Conservation (phyloP, 306 rosid species). For the Coriaria nepalensis region DNA sequence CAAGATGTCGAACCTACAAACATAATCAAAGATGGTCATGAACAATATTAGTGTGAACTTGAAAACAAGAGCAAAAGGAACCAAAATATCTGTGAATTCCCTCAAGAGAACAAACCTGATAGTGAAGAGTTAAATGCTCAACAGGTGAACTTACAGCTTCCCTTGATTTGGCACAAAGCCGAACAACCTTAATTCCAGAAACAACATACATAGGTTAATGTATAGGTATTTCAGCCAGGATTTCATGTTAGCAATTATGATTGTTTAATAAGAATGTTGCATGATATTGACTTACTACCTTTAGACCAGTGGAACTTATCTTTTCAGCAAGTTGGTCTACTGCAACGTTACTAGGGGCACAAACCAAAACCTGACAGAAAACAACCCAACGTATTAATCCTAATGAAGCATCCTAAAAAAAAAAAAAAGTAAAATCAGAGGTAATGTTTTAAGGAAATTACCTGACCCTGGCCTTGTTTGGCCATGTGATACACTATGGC, state of each 20-base stretch:
- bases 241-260: not conserved
- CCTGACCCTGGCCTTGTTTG: slow-evolving; percentile 99
- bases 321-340: slow-evolving; percentile 97
- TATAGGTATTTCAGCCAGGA: not conserved
- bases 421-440: not conserved
- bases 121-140: slow-evolving; percentile 96
- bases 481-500: slow-evolving; percentile 99
- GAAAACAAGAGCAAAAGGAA: not conserved
- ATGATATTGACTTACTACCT: slow-evolving; percentile 38
- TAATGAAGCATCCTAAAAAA: not conserved
- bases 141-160: slow-evolving; percentile 99
- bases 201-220: not conserved
- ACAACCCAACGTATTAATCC: not conserved
- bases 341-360: slow-evolving; percentile 98
- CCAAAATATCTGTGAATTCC: not conserved
- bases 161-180: slow-evolving; percentile 95
- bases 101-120: slow-evolving; percentile 52
- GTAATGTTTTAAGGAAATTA: slow-evolving; percentile 6
- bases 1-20: slow-evolving; percentile 91
- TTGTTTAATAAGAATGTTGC: not conserved
- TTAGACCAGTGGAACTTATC: slow-evolving; percentile 93
- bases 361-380: slow-evolving; percentile 68
- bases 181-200: slow-evolving; percentile 58
- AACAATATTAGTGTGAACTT: slow-evolving; percentile 3
- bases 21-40: not conserved